A percentile compares a stretch with the other conserved stretches of the same genome.
Conservation (phyloP, 148 eudicot genomes). For the Rheum nobile region DNA sequence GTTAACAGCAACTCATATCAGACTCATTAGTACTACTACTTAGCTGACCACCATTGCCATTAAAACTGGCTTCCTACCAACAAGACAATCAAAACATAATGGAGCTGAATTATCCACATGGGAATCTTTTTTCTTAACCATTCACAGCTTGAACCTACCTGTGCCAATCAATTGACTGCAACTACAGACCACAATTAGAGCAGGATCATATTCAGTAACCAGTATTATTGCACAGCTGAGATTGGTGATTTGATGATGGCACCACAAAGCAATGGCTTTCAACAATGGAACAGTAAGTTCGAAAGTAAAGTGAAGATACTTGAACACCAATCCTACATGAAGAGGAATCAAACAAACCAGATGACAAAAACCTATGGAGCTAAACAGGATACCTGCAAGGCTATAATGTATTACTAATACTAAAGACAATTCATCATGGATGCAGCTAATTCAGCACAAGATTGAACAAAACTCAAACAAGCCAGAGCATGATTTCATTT, state of each 20-base stretch:
- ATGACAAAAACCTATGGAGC: not conserved
- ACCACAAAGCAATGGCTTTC: not conserved
- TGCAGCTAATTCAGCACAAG: not conserved
- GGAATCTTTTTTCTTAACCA: not conserved
- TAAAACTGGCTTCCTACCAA: not conserved
- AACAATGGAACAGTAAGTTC: not conserved
- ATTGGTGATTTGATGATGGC: not conserved
- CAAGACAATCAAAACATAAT: constrained; percentile 1
- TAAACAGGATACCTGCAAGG: not conserved
- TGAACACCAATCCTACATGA: no score
- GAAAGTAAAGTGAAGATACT: not conserved
- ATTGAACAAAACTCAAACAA: constrained; percentile 9
- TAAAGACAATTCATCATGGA: no score
- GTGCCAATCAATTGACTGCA: constrained; percentile 1
- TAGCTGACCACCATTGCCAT: not conserved
- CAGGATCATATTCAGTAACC: not conserved
- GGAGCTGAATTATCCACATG: not conserved
- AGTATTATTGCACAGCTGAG: not conserved
- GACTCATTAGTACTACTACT: not conserved
- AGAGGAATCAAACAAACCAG: not conserved
- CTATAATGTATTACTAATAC: no score
- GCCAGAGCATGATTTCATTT: not conserved
- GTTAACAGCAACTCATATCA: not conserved
- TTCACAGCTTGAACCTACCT: not conserved
- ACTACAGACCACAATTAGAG: not conserved